Evolutionary conservation across 257 asterid genomes (phyloP).

Genomic region (Jasminum sambac): DNA sequence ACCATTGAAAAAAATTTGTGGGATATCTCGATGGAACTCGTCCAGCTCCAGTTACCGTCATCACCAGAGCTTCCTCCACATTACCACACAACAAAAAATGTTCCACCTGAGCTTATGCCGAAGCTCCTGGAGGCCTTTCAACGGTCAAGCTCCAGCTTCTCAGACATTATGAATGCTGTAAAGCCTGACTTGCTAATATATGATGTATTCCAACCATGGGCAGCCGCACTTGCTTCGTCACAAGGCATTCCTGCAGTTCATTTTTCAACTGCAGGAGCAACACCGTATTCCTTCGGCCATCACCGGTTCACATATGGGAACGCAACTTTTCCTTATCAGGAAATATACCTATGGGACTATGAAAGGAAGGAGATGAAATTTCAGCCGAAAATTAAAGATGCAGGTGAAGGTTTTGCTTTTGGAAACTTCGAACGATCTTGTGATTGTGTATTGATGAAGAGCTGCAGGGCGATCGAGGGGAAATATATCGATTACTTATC

Average conservation of each 20-base stretch:
- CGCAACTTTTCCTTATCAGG: conserved; percentile 27
- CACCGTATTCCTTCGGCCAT: conserved; percentile 13
- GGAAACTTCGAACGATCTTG: conserved; percentile 30
- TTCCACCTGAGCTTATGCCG: conserved; percentile 27
- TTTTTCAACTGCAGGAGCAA: conserved; percentile 27
- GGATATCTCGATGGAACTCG: conserved; percentile 25
- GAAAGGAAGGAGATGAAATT: conserved; percentile 20
- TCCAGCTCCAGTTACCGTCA: conserved; percentile 30
- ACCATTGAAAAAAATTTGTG: conserved; percentile 20
- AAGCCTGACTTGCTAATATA: conserved; percentile 37
- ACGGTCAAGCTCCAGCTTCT: conserved; percentile 26
- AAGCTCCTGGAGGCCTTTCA: conserved; percentile 32
- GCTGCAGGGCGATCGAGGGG: conserved; percentile 34
- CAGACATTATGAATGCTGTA: conserved; percentile 18
- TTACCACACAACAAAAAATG: conserved; percentile 42
- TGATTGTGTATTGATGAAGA: conserved; percentile 30
- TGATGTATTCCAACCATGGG: conserved; percentile 44
- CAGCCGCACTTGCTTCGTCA: conserved; percentile 32
- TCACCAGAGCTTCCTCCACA: conserved; percentile 36
- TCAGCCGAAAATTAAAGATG: conserved; percentile 19
- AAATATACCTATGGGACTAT: conserved; percentile 18
- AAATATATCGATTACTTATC: conserved; percentile 42
- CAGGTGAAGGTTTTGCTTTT: conserved; percentile 27
- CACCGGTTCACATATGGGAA: conserved; percentile 27
- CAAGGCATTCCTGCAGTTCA: conserved; percentile 33